A percentile compares a stretch with the other conserved stretches of the same genome.
Conservation (phyloP, 177 flowering plant genomes). For the Vitis hybrid region DNA sequence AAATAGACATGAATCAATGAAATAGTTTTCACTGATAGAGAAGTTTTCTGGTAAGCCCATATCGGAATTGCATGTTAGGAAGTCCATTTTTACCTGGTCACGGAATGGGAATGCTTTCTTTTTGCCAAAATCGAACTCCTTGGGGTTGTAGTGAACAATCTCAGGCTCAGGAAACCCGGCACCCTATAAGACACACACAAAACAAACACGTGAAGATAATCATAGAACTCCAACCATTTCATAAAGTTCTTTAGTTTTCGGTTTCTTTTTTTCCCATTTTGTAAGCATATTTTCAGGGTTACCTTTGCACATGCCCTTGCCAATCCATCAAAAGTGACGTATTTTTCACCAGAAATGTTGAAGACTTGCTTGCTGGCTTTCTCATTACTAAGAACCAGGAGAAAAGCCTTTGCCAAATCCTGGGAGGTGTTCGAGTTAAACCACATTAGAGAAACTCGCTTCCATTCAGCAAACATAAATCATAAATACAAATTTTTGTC, state of each 20-base stretch:
- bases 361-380: slow-evolving; percentile 88
- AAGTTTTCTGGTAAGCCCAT: too few species aligned
- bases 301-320: slow-evolving; percentile 98
- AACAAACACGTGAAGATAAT: background rate
- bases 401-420: slow-evolving; percentile 90
- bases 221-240: background rate
- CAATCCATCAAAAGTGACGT: slow-evolving; percentile 93
- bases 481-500: background rate
- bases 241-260: background rate
- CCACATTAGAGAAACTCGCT: background rate
- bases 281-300: slow-evolving; percentile 12
- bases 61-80: too few species aligned
- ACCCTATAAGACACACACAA: slow-evolving; percentile 48
- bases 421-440: slow-evolving; percentile 27
- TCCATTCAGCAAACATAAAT: background rate
- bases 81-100: slow-evolving; percentile 67
- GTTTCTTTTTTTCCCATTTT: background rate
- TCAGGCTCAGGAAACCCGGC: slow-evolving; percentile 98
- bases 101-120: slow-evolving; percentile 98
- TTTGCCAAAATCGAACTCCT: slow-evolving; percentile 94
- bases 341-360: slow-evolving; percentile 92
- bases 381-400: slow-evolving; percentile 82
- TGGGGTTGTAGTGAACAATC: slow-evolving; percentile 82
- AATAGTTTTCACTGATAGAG: too few species aligned
- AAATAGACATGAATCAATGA: too few species aligned